Evolutionary conservation across 2,329 filamentous ascomycete genomes (phyloP).

Genomic region (Diaporthe nobilis): DNA sequence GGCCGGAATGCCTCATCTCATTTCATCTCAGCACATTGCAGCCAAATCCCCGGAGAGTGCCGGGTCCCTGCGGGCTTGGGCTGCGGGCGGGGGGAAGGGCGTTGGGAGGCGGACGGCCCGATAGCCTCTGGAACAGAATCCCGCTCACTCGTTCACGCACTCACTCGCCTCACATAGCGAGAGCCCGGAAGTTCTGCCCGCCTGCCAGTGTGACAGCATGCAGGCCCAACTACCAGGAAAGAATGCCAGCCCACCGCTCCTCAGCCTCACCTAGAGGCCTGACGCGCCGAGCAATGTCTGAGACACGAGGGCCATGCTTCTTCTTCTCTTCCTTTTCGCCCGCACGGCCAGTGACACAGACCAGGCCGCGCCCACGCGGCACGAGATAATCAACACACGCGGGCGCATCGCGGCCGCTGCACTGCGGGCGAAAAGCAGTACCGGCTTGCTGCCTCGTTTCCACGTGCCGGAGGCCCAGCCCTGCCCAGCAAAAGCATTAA

Average conservation of each 20-base stretch:
- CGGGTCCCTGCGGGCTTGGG: neutral
- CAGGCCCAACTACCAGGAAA: neutral
- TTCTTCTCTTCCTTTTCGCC: neutral
- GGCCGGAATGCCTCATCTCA: neutral
- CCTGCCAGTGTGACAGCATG: neutral
- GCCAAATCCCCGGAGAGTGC: neutral
- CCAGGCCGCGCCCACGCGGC: constrained; percentile 17
- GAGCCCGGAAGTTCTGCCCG: neutral
- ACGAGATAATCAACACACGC: constrained; percentile 13
- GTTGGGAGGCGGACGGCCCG: neutral
- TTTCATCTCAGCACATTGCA: neutral
- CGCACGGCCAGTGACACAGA: constrained; percentile 9
- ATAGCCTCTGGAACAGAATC: neutral
- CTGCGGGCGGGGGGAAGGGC: neutral
- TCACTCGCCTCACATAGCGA: neutral
- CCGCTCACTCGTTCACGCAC: neutral
- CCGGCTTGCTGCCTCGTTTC: neutral
- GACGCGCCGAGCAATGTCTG: neutral
- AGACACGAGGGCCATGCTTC: constrained; percentile 23
- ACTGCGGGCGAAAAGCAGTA: constrained; percentile 2
- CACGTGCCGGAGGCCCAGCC: constrained; percentile 10
- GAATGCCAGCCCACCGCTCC: neutral
- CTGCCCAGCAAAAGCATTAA: neutral
- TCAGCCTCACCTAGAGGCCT: constrained; percentile 9
- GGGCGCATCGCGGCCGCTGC: constrained; percentile 5